phyloP scores from a whole-genome alignment of 805 yeast species.

The Yamadazyma insecticola region DNA sequence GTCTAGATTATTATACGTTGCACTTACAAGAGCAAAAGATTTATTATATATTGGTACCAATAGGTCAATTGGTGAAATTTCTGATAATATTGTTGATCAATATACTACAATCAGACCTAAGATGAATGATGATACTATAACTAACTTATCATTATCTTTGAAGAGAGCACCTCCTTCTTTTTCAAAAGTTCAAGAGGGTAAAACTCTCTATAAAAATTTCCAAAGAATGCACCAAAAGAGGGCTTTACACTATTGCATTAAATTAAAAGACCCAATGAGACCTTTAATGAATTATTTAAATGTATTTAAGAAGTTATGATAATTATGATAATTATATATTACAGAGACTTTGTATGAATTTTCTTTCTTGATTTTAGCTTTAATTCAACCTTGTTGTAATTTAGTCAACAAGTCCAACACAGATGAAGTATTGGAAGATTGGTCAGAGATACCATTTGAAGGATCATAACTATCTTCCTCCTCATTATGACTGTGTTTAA shows the following conservation, averaged over 20 bases:
- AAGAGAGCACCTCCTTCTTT: no score
- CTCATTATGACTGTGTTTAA: conserved; percentile 18
- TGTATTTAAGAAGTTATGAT: no score
- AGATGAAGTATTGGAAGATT: conserved; percentile 2
- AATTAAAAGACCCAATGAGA: no score
- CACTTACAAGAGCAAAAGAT: conserved; percentile 57
- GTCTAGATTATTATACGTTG: conserved; percentile 55
- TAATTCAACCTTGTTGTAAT: conserved; percentile 2
- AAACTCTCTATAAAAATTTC: no score
- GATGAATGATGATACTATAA: neutral
- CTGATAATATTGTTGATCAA: conserved; percentile 3
- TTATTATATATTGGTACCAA: conserved; percentile 33
- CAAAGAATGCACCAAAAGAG: no score
- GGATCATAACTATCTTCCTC: conserved; percentile 18
- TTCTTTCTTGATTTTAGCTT: no score
- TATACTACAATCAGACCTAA: conserved; percentile 13
- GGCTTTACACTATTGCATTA: no score
- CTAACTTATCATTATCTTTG: no score
- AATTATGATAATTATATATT: no score
- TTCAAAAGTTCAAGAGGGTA: no score
- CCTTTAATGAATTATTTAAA: no score
- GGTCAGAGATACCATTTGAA: neutral
- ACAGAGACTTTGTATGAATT: neutral
- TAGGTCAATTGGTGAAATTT: conserved; percentile 4
- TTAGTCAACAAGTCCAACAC: conserved; percentile 27